phyloP scores from a whole-genome alignment of 495 filamentous ascomycete genomes.

The Elasticomyces elasticus region DNA sequence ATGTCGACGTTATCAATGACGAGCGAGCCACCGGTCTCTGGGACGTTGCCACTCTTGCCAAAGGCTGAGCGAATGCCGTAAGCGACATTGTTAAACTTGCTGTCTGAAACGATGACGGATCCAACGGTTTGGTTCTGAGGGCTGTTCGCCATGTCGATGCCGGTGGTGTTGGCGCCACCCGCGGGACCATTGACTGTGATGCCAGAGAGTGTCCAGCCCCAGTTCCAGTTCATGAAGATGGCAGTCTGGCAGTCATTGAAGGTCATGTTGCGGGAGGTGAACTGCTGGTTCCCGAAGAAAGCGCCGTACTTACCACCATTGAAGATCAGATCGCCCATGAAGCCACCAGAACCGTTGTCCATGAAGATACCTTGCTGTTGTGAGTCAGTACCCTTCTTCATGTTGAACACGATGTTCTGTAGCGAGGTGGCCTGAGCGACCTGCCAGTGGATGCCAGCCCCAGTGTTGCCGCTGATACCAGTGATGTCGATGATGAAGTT shows the following conservation, averaged over 20 bases:
- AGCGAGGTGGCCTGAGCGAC: constrained; percentile 85
- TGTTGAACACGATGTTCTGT: constrained; percentile 44
- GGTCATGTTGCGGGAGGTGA: constrained; percentile 40
- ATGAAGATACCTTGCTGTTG: constrained; percentile 51
- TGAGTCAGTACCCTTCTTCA: constrained; percentile 26
- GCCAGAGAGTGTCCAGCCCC: constrained; percentile 43
- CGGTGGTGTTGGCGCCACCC: constrained; percentile 31
- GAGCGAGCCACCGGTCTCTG: constrained; percentile 42
- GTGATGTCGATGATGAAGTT: constrained; percentile 88
- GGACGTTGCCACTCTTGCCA: constrained; percentile 26
- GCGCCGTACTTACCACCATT: constrained; percentile 37
- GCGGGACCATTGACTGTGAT: constrained; percentile 45
- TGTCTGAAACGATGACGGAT: constrained; percentile 34
- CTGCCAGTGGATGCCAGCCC: constrained; percentile 86
- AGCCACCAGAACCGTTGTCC: constrained; percentile 73
- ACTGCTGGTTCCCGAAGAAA: constrained; percentile 47
- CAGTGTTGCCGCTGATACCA: constrained; percentile 49
- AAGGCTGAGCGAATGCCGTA: constrained; percentile 26
- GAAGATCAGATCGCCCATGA: constrained; percentile 39
- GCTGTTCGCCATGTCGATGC: constrained; percentile 44
- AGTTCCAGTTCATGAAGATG: constrained; percentile 48
- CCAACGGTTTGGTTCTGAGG: constrained; percentile 39
- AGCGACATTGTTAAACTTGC: constrained; percentile 28
- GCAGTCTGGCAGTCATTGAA: constrained; percentile 42
- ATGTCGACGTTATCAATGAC: constrained; percentile 62